Percentiles rank a stretch among this genome's conserved stretches.
Evolutionary conservation across 257 asterid genomes (phyloP).

Genomic region (Penstemon barbatus): DNA sequence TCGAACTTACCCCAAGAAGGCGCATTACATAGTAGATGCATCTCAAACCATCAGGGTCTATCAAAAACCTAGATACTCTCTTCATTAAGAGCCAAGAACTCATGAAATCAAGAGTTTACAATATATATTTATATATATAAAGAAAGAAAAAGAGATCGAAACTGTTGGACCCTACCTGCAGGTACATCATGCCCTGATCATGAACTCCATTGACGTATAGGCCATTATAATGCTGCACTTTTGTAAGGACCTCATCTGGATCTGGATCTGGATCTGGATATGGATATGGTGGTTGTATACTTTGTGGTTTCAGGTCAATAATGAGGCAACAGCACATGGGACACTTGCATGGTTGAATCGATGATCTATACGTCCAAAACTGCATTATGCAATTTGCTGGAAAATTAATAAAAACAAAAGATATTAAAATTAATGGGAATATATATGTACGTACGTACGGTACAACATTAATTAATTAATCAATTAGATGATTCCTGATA

Average conservation of each 20-base stretch:
- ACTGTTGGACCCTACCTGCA: conserved; percentile 37
- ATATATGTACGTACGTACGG: too few species aligned
- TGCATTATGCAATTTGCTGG: conserved; percentile 61
- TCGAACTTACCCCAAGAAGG: conserved; percentile 52
- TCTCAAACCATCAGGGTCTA: conserved; percentile 56
- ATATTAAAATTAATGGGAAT: not conserved
- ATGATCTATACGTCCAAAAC: conserved; percentile 55
- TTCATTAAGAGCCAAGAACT: conserved; percentile 36
- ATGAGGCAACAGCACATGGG: conserved; percentile 58
- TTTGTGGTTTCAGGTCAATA: conserved; percentile 45
- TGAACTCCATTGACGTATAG: conserved; percentile 44
- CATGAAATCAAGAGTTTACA: not conserved
- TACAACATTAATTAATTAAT: too few species aligned
- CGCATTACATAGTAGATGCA: conserved; percentile 57
- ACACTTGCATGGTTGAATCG: conserved; percentile 57
- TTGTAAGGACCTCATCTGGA: conserved; percentile 38
- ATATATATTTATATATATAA: not conserved
- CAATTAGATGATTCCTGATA: too few species aligned
- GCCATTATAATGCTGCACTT: conserved; percentile 49
- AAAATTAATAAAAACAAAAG: not conserved
- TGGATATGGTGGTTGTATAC: conserved; percentile 28
- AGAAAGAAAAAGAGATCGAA: not conserved
- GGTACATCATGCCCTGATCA: conserved; percentile 28
- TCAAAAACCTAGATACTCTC: conserved; percentile 35
- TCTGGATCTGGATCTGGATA: not conserved